Evolutionary conservation across 2,329 filamentous ascomycete genomes (phyloP), one percentile per base, ranked within the genome.

Genomic region (Erysiphe neolycopersici): DNA sequence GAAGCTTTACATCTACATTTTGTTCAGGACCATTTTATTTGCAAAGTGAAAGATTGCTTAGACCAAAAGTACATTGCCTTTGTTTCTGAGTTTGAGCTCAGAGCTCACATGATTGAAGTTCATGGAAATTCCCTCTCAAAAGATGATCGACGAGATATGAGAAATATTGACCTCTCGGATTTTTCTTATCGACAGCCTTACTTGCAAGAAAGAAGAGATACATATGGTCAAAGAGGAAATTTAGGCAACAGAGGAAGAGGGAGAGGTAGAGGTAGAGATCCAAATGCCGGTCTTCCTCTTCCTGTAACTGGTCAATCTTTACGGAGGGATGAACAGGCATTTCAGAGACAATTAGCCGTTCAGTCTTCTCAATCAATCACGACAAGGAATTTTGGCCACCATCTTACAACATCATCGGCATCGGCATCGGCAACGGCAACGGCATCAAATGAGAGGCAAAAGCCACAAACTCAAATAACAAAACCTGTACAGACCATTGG

Each of bases 41-140:
- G 89, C 56, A 60, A 71, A 6, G 84, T 98, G 53, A 67, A 70
- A 44, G 85, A 93, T 55, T 98, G 89, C 54, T 58, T 89, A 55
- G 89, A 95, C 52, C 93, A 93, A 69, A 95, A 94, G 58, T 94
- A 95, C 56, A 79, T 95, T 29, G 89, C 95, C 0, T 98, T 98
- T 52, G 82, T 83, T 44, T 85, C 84, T 0, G 82, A 94, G 54
- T 76, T 98, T 66, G 89, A 98, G 54, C 63, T 98, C 40, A 92
- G 95, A 58, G 89, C 79, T 3, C 89, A 98, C 60, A 82, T 92
- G 57, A 62, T 98, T 10, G 77, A 79, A 52, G 71, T 76, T 44
- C 89, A 98, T 56, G 82, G 76, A 0, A 73, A 76, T 51, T 72
- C 76, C 0, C 59, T 91, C 19, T 82, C 83, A 9, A 94, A 92